Conservation (phyloP, 257 asterid genomes). For the Jacaranda copaia region DNA sequence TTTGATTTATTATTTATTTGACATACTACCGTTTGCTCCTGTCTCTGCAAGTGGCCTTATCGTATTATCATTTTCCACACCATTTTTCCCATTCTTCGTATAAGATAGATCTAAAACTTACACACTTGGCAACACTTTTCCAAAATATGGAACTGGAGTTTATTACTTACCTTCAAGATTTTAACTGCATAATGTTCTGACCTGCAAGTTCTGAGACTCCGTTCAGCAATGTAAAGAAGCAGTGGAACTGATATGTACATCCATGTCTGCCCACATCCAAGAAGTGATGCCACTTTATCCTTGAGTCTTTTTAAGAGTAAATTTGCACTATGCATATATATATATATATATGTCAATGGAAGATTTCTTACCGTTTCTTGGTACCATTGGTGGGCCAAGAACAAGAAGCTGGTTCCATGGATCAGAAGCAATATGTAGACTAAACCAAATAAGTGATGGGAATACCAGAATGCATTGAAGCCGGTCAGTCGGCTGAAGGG, state of each 20-base stretch:
- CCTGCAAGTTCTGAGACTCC: slow-evolving; percentile 64
- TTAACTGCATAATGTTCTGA: slow-evolving; percentile 58
- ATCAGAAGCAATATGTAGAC: slow-evolving; percentile 61
- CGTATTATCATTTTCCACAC: too few species aligned
- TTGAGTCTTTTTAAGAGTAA: not conserved
- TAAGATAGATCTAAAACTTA: too few species aligned
- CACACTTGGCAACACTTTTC: too few species aligned
- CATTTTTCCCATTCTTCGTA: too few species aligned
- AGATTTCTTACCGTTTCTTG: slow-evolving; percentile 57
- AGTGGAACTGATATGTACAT: slow-evolving; percentile 67
- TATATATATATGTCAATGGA: too few species aligned
- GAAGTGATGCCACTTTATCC: not conserved
- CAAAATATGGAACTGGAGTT: not conserved
- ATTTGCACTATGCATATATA: not conserved
- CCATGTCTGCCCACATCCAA: slow-evolving; percentile 60
- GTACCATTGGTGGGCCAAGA: slow-evolving; percentile 63
- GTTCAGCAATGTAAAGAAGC: slow-evolving; percentile 60
- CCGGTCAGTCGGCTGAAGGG: slow-evolving; percentile 65
- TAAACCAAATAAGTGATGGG: slow-evolving; percentile 67
- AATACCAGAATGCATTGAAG: slow-evolving; percentile 76
- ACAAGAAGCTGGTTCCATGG: slow-evolving; percentile 55
- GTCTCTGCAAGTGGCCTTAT: too few species aligned
- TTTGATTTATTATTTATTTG: not conserved
- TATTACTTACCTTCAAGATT: slow-evolving; percentile 56
- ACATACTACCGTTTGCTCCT: not conserved